phyloP scores from a whole-genome alignment of 2,329 filamentous ascomycete species.

The Thielaviopsis punctulata region DNA sequence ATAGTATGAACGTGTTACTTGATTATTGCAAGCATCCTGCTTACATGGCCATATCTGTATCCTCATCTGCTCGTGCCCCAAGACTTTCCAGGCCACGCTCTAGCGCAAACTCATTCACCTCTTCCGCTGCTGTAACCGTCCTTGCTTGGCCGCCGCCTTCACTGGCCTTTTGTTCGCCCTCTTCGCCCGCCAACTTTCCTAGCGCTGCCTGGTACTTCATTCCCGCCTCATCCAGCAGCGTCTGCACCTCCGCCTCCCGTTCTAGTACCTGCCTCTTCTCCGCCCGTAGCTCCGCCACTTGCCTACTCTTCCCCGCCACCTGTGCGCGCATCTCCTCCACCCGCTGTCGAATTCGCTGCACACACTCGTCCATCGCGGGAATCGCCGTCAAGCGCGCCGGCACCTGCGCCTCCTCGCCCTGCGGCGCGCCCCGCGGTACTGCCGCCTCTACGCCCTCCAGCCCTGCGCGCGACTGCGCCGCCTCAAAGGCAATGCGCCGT shows the following conservation, averaged over 20 bases:
- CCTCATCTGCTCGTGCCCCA: conserved; percentile 18
- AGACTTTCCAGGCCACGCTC: conserved; percentile 31
- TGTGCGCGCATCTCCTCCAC: conserved; percentile 46
- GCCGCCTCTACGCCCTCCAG: conserved; percentile 49
- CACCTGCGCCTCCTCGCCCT: not conserved
- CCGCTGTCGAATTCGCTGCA: conserved; percentile 45
- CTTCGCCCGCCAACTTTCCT: conserved; percentile 16
- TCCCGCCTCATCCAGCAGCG: conserved; percentile 63
- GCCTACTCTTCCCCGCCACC: conserved; percentile 40
- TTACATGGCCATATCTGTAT: conserved; percentile 1
- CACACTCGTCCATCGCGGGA: conserved; percentile 51
- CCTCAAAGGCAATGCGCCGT: conserved; percentile 68
- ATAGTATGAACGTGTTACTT: no score
- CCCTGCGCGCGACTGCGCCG: conserved; percentile 71
- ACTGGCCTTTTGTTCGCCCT: not conserved
- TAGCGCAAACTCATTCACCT: conserved; percentile 15
- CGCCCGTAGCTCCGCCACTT: conserved; percentile 47
- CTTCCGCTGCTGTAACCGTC: conserved; percentile 2
- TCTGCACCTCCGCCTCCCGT: conserved; percentile 65
- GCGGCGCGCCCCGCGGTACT: conserved; percentile 18
- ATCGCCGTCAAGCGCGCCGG: conserved; percentile 31
- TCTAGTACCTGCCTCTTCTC: conserved; percentile 52
- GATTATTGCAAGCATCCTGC: not conserved
- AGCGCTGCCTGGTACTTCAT: conserved; percentile 37
- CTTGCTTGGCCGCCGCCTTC: not conserved